A percentile compares a stretch with the other conserved stretches of the same genome.
phyloP scores from a whole-genome alignment of 169 alveolate species.

The Plasmodium vivax region DNA sequence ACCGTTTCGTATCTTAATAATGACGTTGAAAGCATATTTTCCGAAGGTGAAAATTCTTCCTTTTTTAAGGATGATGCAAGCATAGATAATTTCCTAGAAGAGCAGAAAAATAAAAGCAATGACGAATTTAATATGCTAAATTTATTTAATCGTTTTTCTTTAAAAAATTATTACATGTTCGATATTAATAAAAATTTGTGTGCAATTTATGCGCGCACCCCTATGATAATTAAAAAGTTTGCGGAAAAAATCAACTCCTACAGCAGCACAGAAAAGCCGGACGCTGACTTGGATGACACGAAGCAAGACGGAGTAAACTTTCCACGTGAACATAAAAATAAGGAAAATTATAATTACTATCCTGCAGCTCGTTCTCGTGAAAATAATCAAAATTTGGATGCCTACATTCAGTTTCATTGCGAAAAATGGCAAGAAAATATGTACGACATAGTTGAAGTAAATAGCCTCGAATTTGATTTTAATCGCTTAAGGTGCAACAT shows the following conservation, averaged over 20 bases:
- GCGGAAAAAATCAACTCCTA: conserved; percentile 69
- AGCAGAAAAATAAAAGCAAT: conserved; percentile 17
- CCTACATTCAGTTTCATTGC: conserved; percentile 73
- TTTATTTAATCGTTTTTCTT: conserved; percentile 62
- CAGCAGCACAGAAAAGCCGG: background rate
- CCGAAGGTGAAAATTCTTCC: conserved; percentile 61
- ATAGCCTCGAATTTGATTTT: conserved; percentile 71
- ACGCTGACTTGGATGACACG: background rate
- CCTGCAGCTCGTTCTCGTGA: conserved; percentile 1
- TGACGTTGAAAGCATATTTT: conserved; percentile 56
- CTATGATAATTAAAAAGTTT: conserved; percentile 69
- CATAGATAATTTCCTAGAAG: conserved; percentile 49
- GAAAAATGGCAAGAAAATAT: conserved; percentile 75
- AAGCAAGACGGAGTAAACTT: conserved; percentile 1
- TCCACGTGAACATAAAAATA: conserved; percentile 5
- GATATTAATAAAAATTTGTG: conserved; percentile 71
- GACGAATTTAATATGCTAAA: conserved; percentile 51
- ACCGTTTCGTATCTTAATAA: conserved; percentile 19
- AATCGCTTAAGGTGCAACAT: conserved; percentile 54
- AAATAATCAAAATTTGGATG: conserved; percentile 40
- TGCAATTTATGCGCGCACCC: conserved; percentile 61
- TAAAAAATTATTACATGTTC: conserved; percentile 43
- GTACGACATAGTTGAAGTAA: conserved; percentile 73
- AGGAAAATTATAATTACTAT: conserved; percentile 23
- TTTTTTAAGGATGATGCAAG: conserved; percentile 60